phyloP scores from a whole-genome alignment of 768 basidiomycete genomes.

The Podaxis mareebaensis region DNA sequence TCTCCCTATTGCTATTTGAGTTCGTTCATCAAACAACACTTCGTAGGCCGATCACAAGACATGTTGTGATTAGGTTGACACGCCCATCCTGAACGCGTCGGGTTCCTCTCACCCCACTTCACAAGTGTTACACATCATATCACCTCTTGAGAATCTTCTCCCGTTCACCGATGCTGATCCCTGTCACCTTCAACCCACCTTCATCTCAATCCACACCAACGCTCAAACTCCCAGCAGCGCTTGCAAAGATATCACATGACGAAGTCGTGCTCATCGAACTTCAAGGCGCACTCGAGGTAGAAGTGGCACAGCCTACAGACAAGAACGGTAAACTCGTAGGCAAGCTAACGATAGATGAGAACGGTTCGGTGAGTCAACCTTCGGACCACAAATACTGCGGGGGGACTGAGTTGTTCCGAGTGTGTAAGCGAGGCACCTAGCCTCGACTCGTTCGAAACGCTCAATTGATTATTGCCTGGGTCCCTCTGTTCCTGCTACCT shows the following conservation, averaged over 20 bases:
- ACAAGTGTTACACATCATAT: background rate
- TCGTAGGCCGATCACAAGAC: background rate
- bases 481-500: background rate
- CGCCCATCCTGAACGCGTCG: background rate
- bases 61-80: background rate
- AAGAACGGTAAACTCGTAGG: slow-evolving; percentile 77
- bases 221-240: slow-evolving; percentile 55
- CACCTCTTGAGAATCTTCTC: background rate
- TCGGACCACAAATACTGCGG: background rate
- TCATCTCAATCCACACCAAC: slow-evolving; percentile 22
- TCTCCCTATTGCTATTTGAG: background rate
- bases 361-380: slow-evolving; percentile 45
- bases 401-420: background rate
- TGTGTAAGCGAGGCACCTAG: no score
- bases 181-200: slow-evolving; percentile 47
- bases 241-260: slow-evolving; percentile 75
- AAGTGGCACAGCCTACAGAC: slow-evolving; percentile 48
- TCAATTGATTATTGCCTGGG: background rate
- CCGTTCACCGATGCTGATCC: slow-evolving; percentile 57
- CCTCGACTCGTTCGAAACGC: no score
- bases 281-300: slow-evolving; percentile 80
- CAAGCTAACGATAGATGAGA: slow-evolving; percentile 63
- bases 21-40: background rate
- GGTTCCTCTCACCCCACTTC: background rate
- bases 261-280: slow-evolving; percentile 86